A percentile compares a stretch with the other conserved stretches of the same genome.
Conservation (phyloP, 108 stramenopile species). For the Cyclotella baltica region DNA sequence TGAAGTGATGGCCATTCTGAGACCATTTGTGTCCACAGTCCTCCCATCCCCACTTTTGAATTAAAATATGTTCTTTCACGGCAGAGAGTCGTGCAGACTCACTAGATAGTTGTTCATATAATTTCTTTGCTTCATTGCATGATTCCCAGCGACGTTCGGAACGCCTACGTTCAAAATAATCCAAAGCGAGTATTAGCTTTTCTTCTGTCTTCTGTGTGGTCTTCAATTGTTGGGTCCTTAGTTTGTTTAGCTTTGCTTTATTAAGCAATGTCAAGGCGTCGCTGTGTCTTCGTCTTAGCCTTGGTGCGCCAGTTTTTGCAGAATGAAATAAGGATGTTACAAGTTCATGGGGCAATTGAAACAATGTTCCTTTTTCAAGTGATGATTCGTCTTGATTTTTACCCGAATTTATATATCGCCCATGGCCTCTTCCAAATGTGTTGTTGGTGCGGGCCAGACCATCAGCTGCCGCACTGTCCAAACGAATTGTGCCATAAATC, state of each 20-base stretch:
- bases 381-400: not conserved
- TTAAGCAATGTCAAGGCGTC: not conserved
- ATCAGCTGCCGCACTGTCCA: conserved; percentile 12
- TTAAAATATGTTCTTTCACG: not conserved
- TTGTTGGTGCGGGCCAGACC: conserved; percentile 11
- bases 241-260: not conserved
- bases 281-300: not conserved
- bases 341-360: not conserved
- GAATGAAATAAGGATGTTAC: not conserved
- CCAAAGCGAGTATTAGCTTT: not conserved
- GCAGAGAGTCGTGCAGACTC: not conserved
- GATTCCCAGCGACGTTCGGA: not conserved
- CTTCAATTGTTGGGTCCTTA: not conserved
- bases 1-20: not conserved
- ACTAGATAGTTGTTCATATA: not conserved
- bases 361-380: not conserved
- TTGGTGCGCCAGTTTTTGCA: not conserved
- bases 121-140: not conserved
- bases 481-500: conserved; percentile 4
- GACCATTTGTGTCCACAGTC: not conserved
- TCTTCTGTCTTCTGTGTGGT: not conserved
- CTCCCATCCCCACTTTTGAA: not conserved
- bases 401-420: not conserved
- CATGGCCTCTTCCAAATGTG: not conserved
- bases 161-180: not conserved